Conservation (phyloP, 1,139 yeast species). For the Taphrina wiesneri region DNA sequence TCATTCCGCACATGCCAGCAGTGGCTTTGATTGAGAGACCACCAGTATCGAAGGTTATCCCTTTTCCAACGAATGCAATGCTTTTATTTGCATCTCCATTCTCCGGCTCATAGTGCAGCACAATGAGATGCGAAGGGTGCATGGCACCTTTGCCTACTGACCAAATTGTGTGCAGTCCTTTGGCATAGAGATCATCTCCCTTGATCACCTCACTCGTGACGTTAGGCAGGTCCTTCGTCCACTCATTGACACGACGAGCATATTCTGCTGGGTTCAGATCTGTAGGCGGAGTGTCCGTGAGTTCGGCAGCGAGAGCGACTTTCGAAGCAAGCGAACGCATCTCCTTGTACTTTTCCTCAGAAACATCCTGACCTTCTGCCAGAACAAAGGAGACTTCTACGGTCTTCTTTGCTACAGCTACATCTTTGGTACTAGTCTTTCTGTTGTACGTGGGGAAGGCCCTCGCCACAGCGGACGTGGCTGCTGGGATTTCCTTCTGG, state of each 20-base stretch:
- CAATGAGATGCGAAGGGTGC: slow-evolving; percentile 13
- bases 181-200: slow-evolving; percentile 9
- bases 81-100: slow-evolving; percentile 5
- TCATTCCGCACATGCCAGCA: slow-evolving; percentile 29
- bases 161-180: slow-evolving; percentile 10
- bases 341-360: background rate
- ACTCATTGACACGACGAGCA: background rate
- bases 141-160: slow-evolving; percentile 28
- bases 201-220: slow-evolving; percentile 18
- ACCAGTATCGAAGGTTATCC: slow-evolving; percentile 35
- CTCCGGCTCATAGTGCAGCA: slow-evolving; percentile 11
- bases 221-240: background rate
- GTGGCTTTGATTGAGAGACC: slow-evolving; percentile 34
- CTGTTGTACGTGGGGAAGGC: slow-evolving; percentile 18
- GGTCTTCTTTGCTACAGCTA: slow-evolving; percentile 1
- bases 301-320: slow-evolving; percentile 2
- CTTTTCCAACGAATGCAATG: slow-evolving; percentile 35
- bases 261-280: slow-evolving; percentile 14
- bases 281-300: slow-evolving; percentile 20
- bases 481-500: slow-evolving; percentile 13
- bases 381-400: slow-evolving; percentile 12
- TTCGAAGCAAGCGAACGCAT: slow-evolving; percentile 3
- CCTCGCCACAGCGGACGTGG: slow-evolving; percentile 20
- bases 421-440: background rate
- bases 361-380: slow-evolving; percentile 6